phyloP scores from a whole-genome alignment of 1,284 basidiomycete species.

The Trichosporon faecale region DNA sequence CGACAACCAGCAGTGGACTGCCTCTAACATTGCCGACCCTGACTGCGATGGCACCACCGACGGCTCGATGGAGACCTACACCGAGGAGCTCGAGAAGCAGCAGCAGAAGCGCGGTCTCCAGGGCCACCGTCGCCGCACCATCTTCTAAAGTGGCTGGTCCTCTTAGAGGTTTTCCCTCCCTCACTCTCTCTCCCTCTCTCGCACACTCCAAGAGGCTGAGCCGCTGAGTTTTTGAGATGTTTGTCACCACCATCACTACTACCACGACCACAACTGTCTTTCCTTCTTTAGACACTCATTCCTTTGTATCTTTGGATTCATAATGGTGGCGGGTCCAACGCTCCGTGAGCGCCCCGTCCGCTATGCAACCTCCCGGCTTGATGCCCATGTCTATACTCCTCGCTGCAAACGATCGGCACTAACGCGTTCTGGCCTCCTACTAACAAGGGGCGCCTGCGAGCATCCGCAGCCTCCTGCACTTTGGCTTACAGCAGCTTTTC shows the following conservation, averaged over 20 bases:
- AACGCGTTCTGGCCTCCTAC: neutral
- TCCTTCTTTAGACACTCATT: conserved; percentile 10
- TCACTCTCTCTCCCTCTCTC: neutral
- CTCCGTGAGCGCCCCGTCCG: neutral
- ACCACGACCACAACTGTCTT: neutral
- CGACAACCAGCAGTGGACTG: conserved; percentile 45
- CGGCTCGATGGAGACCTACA: neutral
- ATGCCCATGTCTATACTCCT: neutral
- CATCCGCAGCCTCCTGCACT: neutral
- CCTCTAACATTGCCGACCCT: conserved; percentile 28
- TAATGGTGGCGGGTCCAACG: neutral
- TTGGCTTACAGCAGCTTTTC: neutral
- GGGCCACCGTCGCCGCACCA: conserved; percentile 9
- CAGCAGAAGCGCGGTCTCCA: neutral
- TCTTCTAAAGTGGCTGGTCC: neutral
- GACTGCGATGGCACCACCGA: neutral
- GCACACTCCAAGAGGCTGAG: neutral
- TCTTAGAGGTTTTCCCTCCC: neutral
- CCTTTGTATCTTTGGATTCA: conserved; percentile 10
- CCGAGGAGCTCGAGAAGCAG: neutral
- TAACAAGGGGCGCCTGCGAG: too few relatives aligned
- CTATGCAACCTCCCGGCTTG: neutral
- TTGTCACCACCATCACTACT: neutral
- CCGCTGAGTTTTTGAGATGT: conserved; percentile 6
- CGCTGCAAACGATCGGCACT: neutral